phyloP scores from a whole-genome alignment of 148 eudicot species.

The Beta vulgaris region DNA sequence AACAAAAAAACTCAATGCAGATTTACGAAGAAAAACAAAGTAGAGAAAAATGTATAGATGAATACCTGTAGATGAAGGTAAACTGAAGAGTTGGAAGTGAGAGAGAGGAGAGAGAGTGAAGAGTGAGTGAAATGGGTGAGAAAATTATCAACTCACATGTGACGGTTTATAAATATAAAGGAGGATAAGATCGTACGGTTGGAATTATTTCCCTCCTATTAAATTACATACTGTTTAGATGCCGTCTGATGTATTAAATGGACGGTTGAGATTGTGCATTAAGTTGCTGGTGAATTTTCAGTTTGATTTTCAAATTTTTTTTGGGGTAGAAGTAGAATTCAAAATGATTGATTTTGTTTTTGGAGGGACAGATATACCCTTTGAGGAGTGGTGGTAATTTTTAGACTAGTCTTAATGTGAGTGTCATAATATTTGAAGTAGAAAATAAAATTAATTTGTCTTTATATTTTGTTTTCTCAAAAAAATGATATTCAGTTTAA shows the following conservation, averaged over 20 bases:
- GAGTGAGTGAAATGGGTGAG: slow-evolving; percentile 12
- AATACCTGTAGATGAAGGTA: slow-evolving; percentile 13
- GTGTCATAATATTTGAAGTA: too few relatives aligned
- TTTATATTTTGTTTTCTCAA: too few relatives aligned
- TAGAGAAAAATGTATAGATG: neutral
- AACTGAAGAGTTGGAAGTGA: slow-evolving; percentile 1
- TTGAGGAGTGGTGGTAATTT: neutral
- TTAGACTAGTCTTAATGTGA: too few relatives aligned
- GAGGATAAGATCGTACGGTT: slow-evolving; percentile 31
- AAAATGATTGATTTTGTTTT: neutral
- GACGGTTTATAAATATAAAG: slow-evolving; percentile 16
- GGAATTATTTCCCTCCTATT: slow-evolving; percentile 43
- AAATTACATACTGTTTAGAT: neutral
- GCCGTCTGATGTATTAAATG: slow-evolving; percentile 25
- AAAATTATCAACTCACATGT: neutral
- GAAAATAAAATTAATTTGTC: too few relatives aligned
- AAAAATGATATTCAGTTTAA: too few relatives aligned
- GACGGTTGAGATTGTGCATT: slow-evolving; percentile 28
- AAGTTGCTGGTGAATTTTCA: slow-evolving; percentile 8
- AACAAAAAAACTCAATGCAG: neutral
- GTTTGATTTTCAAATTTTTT: slow-evolving; percentile 21
- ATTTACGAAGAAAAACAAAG: neutral
- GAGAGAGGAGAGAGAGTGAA: slow-evolving; percentile 9
- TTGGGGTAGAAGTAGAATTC: neutral
- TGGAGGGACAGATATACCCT: slow-evolving; percentile 18